Percentiles rank a stretch among this genome's conserved stretches.
phyloP scores from a whole-genome alignment of 768 basidiomycete genomes.

The Dacryopinax primogenitus region DNA sequence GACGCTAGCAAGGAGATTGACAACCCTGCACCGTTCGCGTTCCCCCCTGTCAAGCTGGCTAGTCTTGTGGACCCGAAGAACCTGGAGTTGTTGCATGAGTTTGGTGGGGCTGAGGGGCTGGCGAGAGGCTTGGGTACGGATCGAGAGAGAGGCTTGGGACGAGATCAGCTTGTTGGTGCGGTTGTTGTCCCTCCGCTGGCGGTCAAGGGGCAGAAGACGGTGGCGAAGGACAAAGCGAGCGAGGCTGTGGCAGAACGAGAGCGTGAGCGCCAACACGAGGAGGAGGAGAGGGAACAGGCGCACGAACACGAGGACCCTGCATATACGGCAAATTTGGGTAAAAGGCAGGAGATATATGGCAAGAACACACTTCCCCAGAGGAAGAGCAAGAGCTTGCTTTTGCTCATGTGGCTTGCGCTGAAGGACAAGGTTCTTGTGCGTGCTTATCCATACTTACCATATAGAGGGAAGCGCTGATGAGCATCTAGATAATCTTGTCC shows the following conservation, averaged over 20 bases:
- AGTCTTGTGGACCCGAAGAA: constrained; percentile 83
- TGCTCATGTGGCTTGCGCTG: constrained; percentile 72
- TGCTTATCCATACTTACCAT: neutral
- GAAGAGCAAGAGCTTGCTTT: constrained; percentile 53
- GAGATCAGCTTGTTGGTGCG: constrained; percentile 17
- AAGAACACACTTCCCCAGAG: constrained; percentile 60
- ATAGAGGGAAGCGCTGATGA: neutral
- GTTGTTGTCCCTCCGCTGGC: constrained; percentile 12
- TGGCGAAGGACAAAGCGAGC: neutral
- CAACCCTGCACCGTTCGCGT: constrained; percentile 59
- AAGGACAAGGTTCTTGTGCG: constrained; percentile 79
- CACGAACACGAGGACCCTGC: constrained; percentile 18
- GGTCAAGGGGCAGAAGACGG: neutral
- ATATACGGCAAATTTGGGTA: constrained; percentile 40
- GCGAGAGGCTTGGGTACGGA: constrained; percentile 64
- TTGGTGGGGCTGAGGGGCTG: constrained; percentile 61
- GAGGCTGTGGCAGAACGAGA: neutral
- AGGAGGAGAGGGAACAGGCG: constrained; percentile 3
- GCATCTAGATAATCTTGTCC: constrained; percentile 62
- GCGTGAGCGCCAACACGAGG: neutral
- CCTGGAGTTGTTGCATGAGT: constrained; percentile 44
- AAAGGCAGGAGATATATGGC: constrained; percentile 58
- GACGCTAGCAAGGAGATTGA: constrained; percentile 23
- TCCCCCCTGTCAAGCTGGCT: constrained; percentile 64
- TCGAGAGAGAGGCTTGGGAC: constrained; percentile 29